These are phyloP conservation scores for Sporobolomyces roseus DNA, from an alignment of 768 basidiomycete genomes.

Conservation along the genomic window DNA sequence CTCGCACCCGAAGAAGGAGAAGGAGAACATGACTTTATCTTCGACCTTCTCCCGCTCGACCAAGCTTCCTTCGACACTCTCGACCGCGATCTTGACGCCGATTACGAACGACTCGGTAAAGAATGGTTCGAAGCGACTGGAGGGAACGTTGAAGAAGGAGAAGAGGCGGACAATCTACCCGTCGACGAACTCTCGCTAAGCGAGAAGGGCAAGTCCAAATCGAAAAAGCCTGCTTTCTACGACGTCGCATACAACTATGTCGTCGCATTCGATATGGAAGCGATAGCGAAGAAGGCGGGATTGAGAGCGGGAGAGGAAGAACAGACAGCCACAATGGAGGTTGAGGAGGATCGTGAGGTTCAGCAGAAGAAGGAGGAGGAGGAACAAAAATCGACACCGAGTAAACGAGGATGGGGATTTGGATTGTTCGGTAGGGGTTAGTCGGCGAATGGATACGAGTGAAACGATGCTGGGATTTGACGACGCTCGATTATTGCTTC, in stretches of 20 bases:
- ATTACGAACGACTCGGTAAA: constrained; percentile 59
- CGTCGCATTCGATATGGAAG: constrained; percentile 53
- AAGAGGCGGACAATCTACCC: constrained; percentile 1
- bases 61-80: constrained; percentile 54
- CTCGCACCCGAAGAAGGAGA: constrained; percentile 29
- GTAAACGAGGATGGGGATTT: constrained; percentile 28
- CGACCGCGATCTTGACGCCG: constrained; percentile 55
- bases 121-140: constrained; percentile 45
- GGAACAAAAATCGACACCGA: constrained; percentile 13
- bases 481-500: background rate
- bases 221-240: constrained; percentile 83
- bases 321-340: too few species aligned
- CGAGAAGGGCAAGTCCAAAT: constrained; percentile 53
- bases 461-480: too few species aligned
- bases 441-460: too few species aligned
- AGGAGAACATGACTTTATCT: constrained; percentile 43
- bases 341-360: background rate
- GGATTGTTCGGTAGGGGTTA: constrained; percentile 17
- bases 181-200: constrained; percentile 39
- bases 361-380: background rate
- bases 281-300: constrained; percentile 32
- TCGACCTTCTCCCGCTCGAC: constrained; percentile 57
- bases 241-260: constrained; percentile 92
- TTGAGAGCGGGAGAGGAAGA: constrained; percentile 1
- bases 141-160: constrained; percentile 4